Conservation (phyloP, 441 rosid genomes). For the Adansonia rubrostipa region DNA sequence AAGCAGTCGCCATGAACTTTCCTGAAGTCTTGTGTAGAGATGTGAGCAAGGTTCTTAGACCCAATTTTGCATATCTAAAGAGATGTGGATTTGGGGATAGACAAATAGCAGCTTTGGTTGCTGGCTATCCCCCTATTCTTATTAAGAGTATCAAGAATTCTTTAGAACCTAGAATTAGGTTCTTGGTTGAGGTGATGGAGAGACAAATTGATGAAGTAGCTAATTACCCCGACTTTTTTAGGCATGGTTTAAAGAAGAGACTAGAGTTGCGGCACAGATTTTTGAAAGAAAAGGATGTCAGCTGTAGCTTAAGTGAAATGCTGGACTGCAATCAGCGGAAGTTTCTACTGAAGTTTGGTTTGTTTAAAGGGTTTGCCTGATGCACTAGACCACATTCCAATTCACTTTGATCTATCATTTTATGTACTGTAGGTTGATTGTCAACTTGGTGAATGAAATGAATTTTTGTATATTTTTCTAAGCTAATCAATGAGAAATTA, state of each 20-base stretch:
- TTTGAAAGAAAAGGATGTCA: slow-evolving; percentile 60
- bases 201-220: slow-evolving; percentile 77
- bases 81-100: slow-evolving; percentile 66
- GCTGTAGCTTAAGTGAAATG: slow-evolving; percentile 87
- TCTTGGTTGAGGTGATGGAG: slow-evolving; percentile 82
- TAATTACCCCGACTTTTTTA: slow-evolving; percentile 77
- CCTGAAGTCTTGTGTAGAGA: slow-evolving; percentile 90
- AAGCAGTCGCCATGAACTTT: slow-evolving; percentile 59
- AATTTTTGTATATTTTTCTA: slow-evolving; percentile 26
- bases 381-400: slow-evolving; percentile 19
- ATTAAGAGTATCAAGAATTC: slow-evolving; percentile 83
- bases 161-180: slow-evolving; percentile 79
- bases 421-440: slow-evolving; percentile 22
- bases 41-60: slow-evolving; percentile 63
- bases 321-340: slow-evolving; percentile 79
- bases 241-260: slow-evolving; percentile 84
- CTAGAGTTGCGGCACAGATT: slow-evolving; percentile 68
- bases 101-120: slow-evolving; percentile 66
- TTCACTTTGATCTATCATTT: slow-evolving; percentile 24
- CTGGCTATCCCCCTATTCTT: slow-evolving; percentile 80
- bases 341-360: slow-evolving; percentile 65
- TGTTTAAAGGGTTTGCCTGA: slow-evolving; percentile 38
- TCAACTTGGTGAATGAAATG: slow-evolving; percentile 18
- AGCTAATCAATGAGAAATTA: slow-evolving; percentile 20
- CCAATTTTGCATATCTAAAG: slow-evolving; percentile 57